These are phyloP conservation scores for Mallotus nudiflorus DNA, from an alignment of 345 rosid genomes.

Conservation along the genomic window DNA sequence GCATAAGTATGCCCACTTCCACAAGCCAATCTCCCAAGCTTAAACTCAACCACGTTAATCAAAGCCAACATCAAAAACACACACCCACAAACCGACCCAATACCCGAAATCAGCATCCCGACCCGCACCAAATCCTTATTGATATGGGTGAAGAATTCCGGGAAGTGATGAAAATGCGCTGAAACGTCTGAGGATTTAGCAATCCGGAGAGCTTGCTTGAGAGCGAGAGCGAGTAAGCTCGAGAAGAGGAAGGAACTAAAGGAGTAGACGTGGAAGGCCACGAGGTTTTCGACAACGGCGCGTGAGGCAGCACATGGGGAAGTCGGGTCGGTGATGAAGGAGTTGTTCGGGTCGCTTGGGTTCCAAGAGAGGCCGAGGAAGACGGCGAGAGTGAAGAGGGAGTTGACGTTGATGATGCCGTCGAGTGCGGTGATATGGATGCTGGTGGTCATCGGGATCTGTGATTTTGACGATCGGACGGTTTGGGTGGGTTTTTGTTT, in stretches of 20 bases:
- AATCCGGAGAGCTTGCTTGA: slow-evolving; percentile 79
- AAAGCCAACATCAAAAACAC: slow-evolving; percentile 72
- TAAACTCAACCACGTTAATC: slow-evolving; percentile 72
- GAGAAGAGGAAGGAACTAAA: slow-evolving; percentile 82
- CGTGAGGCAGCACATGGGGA: slow-evolving; percentile 46
- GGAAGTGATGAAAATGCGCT: background rate
- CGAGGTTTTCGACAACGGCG: slow-evolving; percentile 50
- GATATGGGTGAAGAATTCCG: slow-evolving; percentile 35
- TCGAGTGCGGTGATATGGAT: slow-evolving; percentile 88
- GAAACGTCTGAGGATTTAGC: slow-evolving; percentile 26
- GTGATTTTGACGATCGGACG: background rate
- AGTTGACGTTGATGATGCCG: slow-evolving; percentile 78
- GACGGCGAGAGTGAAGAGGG: slow-evolving; percentile 90
- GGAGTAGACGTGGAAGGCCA: slow-evolving; percentile 87
- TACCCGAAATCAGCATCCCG: slow-evolving; percentile 73
- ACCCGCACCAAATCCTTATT: slow-evolving; percentile 58
- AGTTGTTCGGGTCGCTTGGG: slow-evolving; percentile 54
- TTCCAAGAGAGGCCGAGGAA: slow-evolving; percentile 85
- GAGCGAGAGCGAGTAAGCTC: slow-evolving; percentile 69
- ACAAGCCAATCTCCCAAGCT: slow-evolving; percentile 71
- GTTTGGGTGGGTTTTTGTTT: background rate
- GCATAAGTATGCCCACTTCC: slow-evolving; percentile 65
- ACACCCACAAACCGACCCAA: slow-evolving; percentile 73
- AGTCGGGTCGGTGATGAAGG: slow-evolving; percentile 66
- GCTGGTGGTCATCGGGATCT: slow-evolving; percentile 54